Evolutionary conservation across 1,284 basidiomycete species (phyloP), one percentile per base, ranked within the genome.

Genomic region (Boletus calvinii): DNA sequence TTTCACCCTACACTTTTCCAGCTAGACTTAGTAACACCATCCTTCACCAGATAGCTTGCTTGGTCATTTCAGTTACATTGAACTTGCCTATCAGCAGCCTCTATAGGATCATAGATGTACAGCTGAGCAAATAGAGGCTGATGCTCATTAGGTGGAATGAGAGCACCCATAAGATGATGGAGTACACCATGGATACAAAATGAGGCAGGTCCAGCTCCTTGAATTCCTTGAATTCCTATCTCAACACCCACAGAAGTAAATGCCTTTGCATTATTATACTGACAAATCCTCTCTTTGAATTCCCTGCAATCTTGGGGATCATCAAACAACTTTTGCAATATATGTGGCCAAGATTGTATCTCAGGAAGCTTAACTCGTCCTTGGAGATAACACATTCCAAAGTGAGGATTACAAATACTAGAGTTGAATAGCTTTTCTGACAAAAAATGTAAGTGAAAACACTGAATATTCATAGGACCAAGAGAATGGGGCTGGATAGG

Each of bases 151-250:
- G 48, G 17, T 15, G 73, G 69, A 0, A 61, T 22, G 1, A 77
- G 60, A 17, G 69, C 38, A 1, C 72, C 72, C 44, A 66, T 56
- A 0, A 49, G 45, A 60, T 78, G 74, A 43, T 63, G 56, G 0
- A 78, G 66, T 37, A 72, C 60, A 0, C 74, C 75, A 53, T 63
- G 64, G 22, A 78, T 69, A 0, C 53, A 43, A 55, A 76, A 78
- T 1, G 69, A 58, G 7, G 62, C 62, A 1, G 67, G 65, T 0
- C 71, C 72, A 48, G 55, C 6, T 1, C 69, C 66, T 38, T 59
- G 47, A 34, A 71, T 62, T 26, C 72, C 42, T 2, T 58, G n/a
- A 2, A 61, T 15, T 35, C 76, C 70, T 9, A 70, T 40, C 0
- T 61, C 42, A 0, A 64, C 65, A 20, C 67, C 71, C 0, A 77